Percentiles rank a stretch among this genome's conserved stretches.
These are phyloP conservation scores for Nothophaeocryptopus gaeumannii DNA, from an alignment of 2,329 filamentous ascomycete genomes.

Conservation along the genomic window DNA sequence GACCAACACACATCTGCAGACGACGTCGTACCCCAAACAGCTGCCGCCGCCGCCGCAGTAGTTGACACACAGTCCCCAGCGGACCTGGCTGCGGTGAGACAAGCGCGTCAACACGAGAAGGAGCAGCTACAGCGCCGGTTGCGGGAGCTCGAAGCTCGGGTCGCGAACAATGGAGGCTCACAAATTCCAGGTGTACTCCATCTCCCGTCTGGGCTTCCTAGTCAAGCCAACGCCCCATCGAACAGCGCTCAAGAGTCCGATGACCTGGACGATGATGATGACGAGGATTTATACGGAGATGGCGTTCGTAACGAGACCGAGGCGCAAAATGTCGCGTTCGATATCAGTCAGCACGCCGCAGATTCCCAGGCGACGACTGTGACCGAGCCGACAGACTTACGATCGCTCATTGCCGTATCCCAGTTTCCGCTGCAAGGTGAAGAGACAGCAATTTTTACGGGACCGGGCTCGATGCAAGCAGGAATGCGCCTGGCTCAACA, in stretches of 20 bases:
- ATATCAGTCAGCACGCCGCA: background rate
- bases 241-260: background rate
- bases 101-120: slow-evolving; percentile 14
- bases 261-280: slow-evolving; percentile 15
- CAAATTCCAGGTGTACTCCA: too few species aligned
- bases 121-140: slow-evolving; percentile 10
- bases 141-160: slow-evolving; percentile 9
- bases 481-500: too few species aligned
- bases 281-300: slow-evolving; percentile 13
- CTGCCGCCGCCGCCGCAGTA: too few species aligned
- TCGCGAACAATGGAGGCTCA: too few species aligned
- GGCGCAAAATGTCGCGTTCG: background rate
- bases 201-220: too few species aligned
- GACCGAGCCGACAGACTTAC: background rate
- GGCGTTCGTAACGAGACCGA: slow-evolving; percentile 1
- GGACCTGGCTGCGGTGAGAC: background rate
- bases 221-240: too few species aligned
- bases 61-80: background rate
- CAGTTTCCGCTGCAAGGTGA: too few species aligned
- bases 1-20: too few species aligned
- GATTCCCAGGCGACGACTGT: slow-evolving; percentile 7
- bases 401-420: too few species aligned
- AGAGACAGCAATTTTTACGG: too few species aligned
- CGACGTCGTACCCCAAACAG: too few species aligned
- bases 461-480: too few species aligned